Conservation (phyloP, 129 eudicot species). For the Artemisia argyi region DNA sequence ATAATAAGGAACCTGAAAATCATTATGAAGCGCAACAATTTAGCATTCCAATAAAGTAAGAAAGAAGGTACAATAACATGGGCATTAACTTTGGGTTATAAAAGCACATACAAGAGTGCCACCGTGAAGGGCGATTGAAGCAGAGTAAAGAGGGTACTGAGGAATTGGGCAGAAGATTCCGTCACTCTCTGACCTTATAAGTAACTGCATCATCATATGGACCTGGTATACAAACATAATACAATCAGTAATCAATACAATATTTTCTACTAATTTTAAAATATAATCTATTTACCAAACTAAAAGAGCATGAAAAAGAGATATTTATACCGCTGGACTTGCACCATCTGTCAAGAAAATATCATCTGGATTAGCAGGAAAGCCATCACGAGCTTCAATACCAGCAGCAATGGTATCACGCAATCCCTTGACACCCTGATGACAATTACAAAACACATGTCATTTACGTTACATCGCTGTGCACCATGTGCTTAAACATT, state of each 20-base stretch:
- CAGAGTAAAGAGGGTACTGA: slow-evolving; percentile 96
- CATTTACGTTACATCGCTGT: background rate
- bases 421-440: slow-evolving; percentile 90
- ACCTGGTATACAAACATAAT: slow-evolving; percentile 51
- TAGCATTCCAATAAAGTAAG: slow-evolving; percentile 1
- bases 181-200: slow-evolving; percentile 82
- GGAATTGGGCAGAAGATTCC: slow-evolving; percentile 98
- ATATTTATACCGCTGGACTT: slow-evolving; percentile 85
- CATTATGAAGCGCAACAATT: background rate
- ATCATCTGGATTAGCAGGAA: slow-evolving; percentile 88
- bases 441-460: slow-evolving; percentile 18
- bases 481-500: background rate
- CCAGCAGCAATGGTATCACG: slow-evolving; percentile 98
- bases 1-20: slow-evolving; percentile 90
- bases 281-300: background rate
- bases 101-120: slow-evolving; percentile 83
- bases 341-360: slow-evolving; percentile 98
- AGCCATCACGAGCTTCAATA: slow-evolving; percentile 98
- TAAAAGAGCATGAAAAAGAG: background rate
- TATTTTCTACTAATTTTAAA: background rate
- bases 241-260: slow-evolving; percentile 9
- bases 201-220: slow-evolving; percentile 95
- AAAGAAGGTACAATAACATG: background rate
- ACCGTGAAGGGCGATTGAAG: slow-evolving; percentile 98
- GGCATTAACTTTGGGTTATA: background rate